Evolutionary conservation across 148 eudicot genomes (phyloP).

Genomic region (Silene latifolia): DNA sequence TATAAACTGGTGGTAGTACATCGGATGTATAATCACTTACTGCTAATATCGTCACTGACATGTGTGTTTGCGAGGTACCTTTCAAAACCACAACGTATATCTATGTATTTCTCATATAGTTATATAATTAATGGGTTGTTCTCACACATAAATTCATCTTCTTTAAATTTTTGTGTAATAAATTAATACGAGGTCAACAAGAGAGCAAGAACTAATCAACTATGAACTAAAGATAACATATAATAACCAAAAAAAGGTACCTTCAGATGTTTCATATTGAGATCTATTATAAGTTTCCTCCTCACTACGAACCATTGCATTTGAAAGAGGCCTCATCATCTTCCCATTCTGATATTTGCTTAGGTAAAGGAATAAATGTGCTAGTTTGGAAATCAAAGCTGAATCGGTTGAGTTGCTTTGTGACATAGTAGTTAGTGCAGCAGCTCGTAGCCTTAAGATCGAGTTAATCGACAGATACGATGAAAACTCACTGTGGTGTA

Average conservation of each 20-base stretch:
- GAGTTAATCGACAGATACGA: slow-evolving; percentile 69
- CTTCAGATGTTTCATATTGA: slow-evolving; percentile 10
- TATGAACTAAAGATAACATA: neutral
- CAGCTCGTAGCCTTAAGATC: slow-evolving; percentile 63
- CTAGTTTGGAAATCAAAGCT: slow-evolving; percentile 45
- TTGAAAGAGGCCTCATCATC: slow-evolving; percentile 16
- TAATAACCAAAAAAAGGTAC: neutral
- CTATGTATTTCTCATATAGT: too few species aligned
- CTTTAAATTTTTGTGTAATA: too few species aligned
- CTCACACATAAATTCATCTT: too few species aligned
- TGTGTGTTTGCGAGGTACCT: too few species aligned
- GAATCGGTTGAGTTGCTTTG: slow-evolving; percentile 40
- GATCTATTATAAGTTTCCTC: slow-evolving; percentile 9
- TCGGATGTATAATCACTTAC: too few species aligned
- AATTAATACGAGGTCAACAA: neutral
- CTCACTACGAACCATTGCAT: slow-evolving; percentile 14
- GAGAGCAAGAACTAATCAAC: neutral
- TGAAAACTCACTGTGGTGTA: slow-evolving; percentile 69
- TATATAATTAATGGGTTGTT: too few species aligned
- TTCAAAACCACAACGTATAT: too few species aligned
- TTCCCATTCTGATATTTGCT: slow-evolving; percentile 34
- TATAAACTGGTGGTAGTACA: too few species aligned
- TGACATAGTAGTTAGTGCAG: slow-evolving; percentile 54
- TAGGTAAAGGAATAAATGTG: slow-evolving; percentile 43
- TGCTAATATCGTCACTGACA: too few species aligned